Conservation (phyloP, 2,329 filamentous ascomycete species). For the Teratosphaeria epicoccoides region DNA sequence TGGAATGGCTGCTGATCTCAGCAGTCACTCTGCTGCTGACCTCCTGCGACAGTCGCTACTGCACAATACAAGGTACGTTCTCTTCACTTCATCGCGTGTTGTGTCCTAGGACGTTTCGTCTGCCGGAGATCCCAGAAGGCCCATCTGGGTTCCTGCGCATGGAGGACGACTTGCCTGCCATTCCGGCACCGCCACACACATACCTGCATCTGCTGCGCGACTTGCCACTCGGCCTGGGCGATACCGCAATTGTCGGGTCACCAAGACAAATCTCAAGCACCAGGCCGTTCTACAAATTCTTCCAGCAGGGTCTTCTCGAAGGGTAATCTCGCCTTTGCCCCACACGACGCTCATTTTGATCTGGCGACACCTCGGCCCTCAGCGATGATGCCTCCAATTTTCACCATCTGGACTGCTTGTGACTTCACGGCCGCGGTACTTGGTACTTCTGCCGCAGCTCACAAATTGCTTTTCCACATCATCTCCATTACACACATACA, state of each 20-base stretch:
- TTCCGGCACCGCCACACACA: background rate
- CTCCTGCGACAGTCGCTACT: slow-evolving; percentile 48
- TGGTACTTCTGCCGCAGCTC: background rate
- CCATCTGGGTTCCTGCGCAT: background rate
- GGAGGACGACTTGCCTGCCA: background rate
- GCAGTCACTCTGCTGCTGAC: slow-evolving; percentile 44
- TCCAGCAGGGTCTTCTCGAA: background rate
- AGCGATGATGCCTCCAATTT: background rate
- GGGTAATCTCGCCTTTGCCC: background rate
- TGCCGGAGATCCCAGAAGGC: background rate
- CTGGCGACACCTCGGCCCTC: background rate
- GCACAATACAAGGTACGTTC: slow-evolving; percentile 22
- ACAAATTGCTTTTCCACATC: background rate
- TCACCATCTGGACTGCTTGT: background rate
- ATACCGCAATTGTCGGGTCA: background rate
- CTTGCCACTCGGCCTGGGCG: background rate
- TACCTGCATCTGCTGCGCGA: background rate
- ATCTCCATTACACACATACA: background rate
- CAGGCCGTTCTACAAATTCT: background rate
- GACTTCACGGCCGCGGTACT: background rate
- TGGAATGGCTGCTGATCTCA: slow-evolving; percentile 32
- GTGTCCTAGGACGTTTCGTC: slow-evolving; percentile 24
- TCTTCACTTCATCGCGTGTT: slow-evolving; percentile 25
- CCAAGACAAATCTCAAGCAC: background rate
- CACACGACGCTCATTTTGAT: background rate